Base-by-base conservation (phyloP, 495 filamentous ascomycete genomes). In the Xylaria acuta region DNA sequence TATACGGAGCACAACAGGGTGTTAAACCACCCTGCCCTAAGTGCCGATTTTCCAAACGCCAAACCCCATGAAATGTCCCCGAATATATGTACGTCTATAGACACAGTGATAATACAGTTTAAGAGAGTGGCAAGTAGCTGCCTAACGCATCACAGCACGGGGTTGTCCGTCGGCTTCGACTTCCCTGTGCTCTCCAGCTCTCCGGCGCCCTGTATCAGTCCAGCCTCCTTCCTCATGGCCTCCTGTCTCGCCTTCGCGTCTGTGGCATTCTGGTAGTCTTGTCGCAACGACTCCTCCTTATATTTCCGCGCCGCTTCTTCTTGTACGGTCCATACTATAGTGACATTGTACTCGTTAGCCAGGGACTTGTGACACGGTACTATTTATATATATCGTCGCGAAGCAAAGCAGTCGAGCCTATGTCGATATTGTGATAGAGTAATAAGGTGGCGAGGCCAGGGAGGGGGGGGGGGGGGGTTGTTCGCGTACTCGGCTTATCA, bases 401-500 rank as follows among this genome's bases (percentile, higher is more conserved):
- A 20, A 8, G n/a, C n/a, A n/a, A n/a, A n/a, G n/a, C n/a, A n/a
- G n/a, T n/a, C n/a, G n/a, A n/a, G n/a, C n/a, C n/a, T n/a, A n/a
- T n/a, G n/a, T n/a, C n/a, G n/a, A n/a, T n/a, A n/a, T n/a, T 34
- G 63, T 2, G 8, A 43, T 27, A 8, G 3, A 18, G 20, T 3
- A 16, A 72, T 63, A 16, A 11, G 12, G 34, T 38, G 56, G 47
- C 34, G 9, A 5, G 18, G 65, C 0, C n/a, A n/a, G 3, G 36
- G 36, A 38, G 7, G 0, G 45, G 45, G 22, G 25, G 43, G 36
- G 51, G n/a, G n/a, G n/a, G n/a, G n/a, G n/a, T n/a, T n/a, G n/a
- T n/a, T n/a, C 1, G 76, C 84, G 32, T 77, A 84, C 80, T 97
- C 49, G 93, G 92, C 82, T 97, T 97, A 78, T 94, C 89, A 1